phyloP scores from a whole-genome alignment of 345 rosid genomes.

The Populus simonii region DNA sequence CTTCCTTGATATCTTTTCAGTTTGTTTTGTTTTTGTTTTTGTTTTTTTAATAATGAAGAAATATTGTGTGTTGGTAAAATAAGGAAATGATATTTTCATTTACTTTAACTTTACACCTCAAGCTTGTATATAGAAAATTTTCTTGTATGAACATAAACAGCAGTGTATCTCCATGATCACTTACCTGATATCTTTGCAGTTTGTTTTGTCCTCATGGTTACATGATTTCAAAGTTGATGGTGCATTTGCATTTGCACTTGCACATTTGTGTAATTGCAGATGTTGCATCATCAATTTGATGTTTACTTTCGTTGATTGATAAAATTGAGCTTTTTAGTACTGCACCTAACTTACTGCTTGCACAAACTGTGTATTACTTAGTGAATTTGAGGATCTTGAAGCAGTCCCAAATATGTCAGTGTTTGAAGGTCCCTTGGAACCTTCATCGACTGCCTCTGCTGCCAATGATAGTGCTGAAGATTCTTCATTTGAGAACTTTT shows the following conservation, averaged over 20 bases:
- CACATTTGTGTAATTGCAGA: neutral
- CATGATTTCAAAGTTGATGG: neutral
- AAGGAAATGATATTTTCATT: neutral
- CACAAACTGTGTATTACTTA: slow-evolving; percentile 11
- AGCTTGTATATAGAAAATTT: neutral
- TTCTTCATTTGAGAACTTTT: slow-evolving; percentile 53
- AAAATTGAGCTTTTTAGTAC: neutral
- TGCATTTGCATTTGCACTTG: too few species aligned
- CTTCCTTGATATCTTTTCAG: too few species aligned
- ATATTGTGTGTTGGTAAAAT: neutral
- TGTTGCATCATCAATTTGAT: neutral
- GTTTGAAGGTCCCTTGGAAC: slow-evolving; percentile 61
- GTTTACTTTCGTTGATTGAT: slow-evolving; percentile 5
- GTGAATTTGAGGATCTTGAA: slow-evolving; percentile 72
- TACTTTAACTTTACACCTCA: neutral
- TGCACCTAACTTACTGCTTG: neutral
- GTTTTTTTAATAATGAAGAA: neutral
- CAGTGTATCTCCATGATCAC: neutral
- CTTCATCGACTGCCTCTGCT: slow-evolving; percentile 39
- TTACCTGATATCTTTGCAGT: neutral
- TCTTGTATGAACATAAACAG: neutral
- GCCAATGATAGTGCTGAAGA: slow-evolving; percentile 47
- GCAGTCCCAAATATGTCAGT: slow-evolving; percentile 52
- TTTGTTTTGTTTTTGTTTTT: too few species aligned
- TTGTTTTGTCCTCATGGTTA: neutral